Base-by-base conservation (phyloP, 75 land plant species). In the Azolla pinnata region DNA sequence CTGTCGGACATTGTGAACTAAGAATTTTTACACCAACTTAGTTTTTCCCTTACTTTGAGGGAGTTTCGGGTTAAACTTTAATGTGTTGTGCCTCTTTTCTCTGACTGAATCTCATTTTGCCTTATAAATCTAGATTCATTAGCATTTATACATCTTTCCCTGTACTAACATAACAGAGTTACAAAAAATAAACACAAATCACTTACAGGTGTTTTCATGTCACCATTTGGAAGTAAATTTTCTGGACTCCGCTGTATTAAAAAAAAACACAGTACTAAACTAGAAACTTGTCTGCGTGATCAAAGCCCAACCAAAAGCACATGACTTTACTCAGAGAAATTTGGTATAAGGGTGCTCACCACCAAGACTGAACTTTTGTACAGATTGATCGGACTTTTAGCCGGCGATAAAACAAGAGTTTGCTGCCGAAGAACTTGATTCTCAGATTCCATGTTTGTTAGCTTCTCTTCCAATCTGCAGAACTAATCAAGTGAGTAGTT, bases 391-490 rank as follows among this genome's bases (percentile, higher is more conserved):
- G 84, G 65, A 31, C 63, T 59, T 51, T 75, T 78, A 27, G 73
- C 55, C 58, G 97, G 79, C 2, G 97, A 69, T 5, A 58, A 69
- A 9, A 72, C 59, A 38, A 84, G 63, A 8, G 81, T 44, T 60
- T 88, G 96, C 78, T 88, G 84, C 40, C 96, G 85, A 34, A 85
- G 90, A 44, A 85, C 75, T 66, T 85, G 76, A 68, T 85, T 81
- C 44, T 85, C 98, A 33, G 83, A 69, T 72, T 88, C 87, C 68
- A 85, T 63, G 54, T 81, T 83, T 38, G 83, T 67, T 29, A 89
- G 63, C 57, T 93, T 93, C 44, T 83, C 98, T 73, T 83, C 87
- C 60, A 88, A 79, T 54, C 98, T 93, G 64, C 30, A 28, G 34
- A 28, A n/a, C n/a, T n/a, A n/a, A n/a, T n/a, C n/a, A n/a, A n/a